Conservation (phyloP, 805 yeast species). For the Saitoella complicata region DNA sequence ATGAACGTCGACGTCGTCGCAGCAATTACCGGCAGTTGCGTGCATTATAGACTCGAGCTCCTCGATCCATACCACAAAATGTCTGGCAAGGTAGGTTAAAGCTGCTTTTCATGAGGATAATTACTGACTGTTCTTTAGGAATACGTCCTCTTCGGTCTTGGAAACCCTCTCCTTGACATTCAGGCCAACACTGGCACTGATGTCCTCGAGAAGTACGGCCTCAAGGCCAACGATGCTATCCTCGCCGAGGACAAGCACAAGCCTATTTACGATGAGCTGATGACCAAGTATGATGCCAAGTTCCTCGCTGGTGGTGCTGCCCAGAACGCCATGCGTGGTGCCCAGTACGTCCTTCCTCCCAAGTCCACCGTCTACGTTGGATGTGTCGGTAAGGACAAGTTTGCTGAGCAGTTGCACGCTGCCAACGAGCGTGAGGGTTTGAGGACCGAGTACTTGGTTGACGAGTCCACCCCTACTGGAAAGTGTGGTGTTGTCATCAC, state of each 20-base stretch:
- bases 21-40: too few relatives aligned
- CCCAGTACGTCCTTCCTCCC: slow-evolving; percentile 74
- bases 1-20: too few relatives aligned
- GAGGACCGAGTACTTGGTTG: slow-evolving; percentile 65
- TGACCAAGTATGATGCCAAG: slow-evolving; percentile 42
- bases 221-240: slow-evolving; percentile 89
- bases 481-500: slow-evolving; percentile 93
- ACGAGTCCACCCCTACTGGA: slow-evolving; percentile 61
- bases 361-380: slow-evolving; percentile 86
- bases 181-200: slow-evolving; percentile 44
- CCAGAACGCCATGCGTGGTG: slow-evolving; percentile 97
- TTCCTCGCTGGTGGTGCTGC: slow-evolving; percentile 98
- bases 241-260: slow-evolving; percentile 68
- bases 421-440: slow-evolving; percentile 87
- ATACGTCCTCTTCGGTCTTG: slow-evolving; percentile 63
- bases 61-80: too few relatives aligned
- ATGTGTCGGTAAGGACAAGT: slow-evolving; percentile 85
- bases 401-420: slow-evolving; percentile 57
- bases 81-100: too few relatives aligned
- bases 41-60: too few relatives aligned
- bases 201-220: slow-evolving; percentile 61
- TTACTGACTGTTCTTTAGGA: not conserved
- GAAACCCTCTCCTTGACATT: slow-evolving; percentile 81
- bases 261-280: slow-evolving; percentile 72
- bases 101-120: too few relatives aligned